phyloP scores from a whole-genome alignment of 164 flowering plant species.

The Aristolochia contorta region DNA sequence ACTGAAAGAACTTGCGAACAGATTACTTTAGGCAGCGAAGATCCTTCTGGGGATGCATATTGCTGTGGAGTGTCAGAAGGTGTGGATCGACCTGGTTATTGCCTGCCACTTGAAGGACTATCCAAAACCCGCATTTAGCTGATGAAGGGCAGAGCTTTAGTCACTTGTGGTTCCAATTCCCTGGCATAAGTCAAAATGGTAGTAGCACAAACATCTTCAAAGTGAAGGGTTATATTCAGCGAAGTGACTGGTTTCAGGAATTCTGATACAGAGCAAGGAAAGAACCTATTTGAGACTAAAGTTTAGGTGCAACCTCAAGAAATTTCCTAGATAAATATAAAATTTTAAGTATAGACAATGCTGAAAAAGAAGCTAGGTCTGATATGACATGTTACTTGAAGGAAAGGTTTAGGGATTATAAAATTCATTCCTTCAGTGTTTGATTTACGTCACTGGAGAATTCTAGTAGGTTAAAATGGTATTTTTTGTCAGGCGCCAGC shows the following conservation, averaged over 20 bases:
- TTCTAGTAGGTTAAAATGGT: constrained; percentile 27
- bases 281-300: constrained; percentile 16
- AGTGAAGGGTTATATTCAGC: constrained; percentile 11
- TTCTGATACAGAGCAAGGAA: constrained; percentile 10
- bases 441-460: constrained; percentile 61
- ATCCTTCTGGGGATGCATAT: constrained; percentile 8
- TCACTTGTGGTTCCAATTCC: too few relatives aligned
- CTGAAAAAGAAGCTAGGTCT: constrained; percentile 23
- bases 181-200: background rate
- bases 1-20: constrained; percentile 9
- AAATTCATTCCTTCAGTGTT: constrained; percentile 25
- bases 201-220: constrained; percentile 6
- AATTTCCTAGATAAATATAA: constrained; percentile 19
- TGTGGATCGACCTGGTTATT: constrained; percentile 12
- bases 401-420: constrained; percentile 11
- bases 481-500: constrained; percentile 11
- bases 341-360: constrained; percentile 44
- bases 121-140: constrained; percentile 15
- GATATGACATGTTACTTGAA: constrained; percentile 14
- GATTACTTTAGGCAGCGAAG: background rate
- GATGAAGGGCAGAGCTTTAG: constrained; percentile 5
- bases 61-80: constrained; percentile 12
- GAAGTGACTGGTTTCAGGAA: constrained; percentile 7
- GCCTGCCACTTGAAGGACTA: constrained; percentile 30
- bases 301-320: constrained; percentile 7